Base-by-base conservation (phyloP, 2,329 filamentous ascomycete species). In the Ceratocystis lukuohia region DNA sequence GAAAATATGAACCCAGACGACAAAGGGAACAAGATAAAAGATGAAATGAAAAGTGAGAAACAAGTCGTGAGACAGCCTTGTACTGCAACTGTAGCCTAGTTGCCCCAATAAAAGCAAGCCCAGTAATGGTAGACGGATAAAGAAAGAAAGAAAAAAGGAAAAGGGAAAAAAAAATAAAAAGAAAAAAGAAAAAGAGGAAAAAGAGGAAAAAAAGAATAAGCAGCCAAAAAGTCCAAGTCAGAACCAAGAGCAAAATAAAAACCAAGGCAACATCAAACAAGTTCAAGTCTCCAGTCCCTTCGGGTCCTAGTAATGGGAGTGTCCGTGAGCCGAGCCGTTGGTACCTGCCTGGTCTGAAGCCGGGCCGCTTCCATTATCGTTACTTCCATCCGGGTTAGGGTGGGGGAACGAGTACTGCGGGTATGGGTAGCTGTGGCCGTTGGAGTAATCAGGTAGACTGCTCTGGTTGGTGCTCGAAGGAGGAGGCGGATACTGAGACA, bases 281-380 rank as follows among this genome's bases (percentile, higher is more conserved):
- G 45, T 10, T 15, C 46, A 46, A 3, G 8, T 17, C 8, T n/a
- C 6, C 46, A 25, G 46, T 50, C 46, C 6, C n/a, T 45, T 20
- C 3, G 7, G 25, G 7, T 8, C 15, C 41, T 63, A 63, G 44
- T 63, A 63, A 7, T 63, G 61, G 22, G 22, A 56, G 33, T 68
- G 76, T 80, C 82, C 80, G 75, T 84, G 83, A 74, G 74, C 83
- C 72, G 86, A 86, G 75, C 86, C 82, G 74, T 80, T 79, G 74
- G 81, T 80, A 70, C 77, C 80, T 28, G 81, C 78, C 72, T 80
- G 79, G 65, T 79, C 81, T 69, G 28, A 20, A 17, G 48, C 33
- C 8, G 46, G 62, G 3, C 62, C 62, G 28, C n/a, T 37, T 25
- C 56, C 57, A 25, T 41, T 33, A 30, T 57, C 64, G 28, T 61